Conservation (phyloP, 1,139 yeast genomes). For the Hyphopichia wangnamkhiaoensis region DNA sequence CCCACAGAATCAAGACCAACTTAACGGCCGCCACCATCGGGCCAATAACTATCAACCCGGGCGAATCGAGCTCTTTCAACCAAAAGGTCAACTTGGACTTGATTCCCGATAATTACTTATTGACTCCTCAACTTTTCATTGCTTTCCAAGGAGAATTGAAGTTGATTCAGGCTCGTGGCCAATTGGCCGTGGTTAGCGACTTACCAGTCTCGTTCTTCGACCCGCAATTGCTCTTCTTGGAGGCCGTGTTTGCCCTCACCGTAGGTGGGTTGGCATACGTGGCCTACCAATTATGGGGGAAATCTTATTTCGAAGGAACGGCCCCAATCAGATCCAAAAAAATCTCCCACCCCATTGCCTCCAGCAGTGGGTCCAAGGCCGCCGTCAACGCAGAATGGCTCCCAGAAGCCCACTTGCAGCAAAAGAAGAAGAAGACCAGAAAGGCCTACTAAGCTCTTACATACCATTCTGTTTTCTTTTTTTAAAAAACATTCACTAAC, state of each 20-base stretch:
- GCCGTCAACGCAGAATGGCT: background rate
- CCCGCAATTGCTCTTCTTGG: conserved; percentile 69
- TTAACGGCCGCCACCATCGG: conserved; percentile 68
- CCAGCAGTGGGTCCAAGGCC: no score
- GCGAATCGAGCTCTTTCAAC: conserved; percentile 47
- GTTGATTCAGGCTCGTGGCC: conserved; percentile 59
- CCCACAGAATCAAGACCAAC: conserved; percentile 55
- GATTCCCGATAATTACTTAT: conserved; percentile 56
- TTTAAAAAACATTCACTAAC: background rate
- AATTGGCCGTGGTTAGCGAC: conserved; percentile 61
- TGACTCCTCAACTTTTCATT: conserved; percentile 62
- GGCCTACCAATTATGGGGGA: conserved; percentile 47
- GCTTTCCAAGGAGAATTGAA: conserved; percentile 53
- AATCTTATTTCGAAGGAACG: conserved; percentile 38
- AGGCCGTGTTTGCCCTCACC: conserved; percentile 52
- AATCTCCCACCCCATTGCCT: no score
- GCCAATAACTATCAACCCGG: conserved; percentile 55
- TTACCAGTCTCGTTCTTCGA: conserved; percentile 68
- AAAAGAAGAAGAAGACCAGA: background rate
- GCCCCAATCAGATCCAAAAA: conserved; percentile 34
- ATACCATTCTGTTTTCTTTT: background rate
- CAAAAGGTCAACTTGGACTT: conserved; percentile 60
- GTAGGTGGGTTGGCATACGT: conserved; percentile 53
- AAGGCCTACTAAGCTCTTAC: background rate
- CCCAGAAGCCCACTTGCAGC: background rate